Evolutionary conservation across 345 rosid genomes (phyloP), one percentile per base, ranked within the genome.

Genomic region (Raphanus raphanistrum): DNA sequence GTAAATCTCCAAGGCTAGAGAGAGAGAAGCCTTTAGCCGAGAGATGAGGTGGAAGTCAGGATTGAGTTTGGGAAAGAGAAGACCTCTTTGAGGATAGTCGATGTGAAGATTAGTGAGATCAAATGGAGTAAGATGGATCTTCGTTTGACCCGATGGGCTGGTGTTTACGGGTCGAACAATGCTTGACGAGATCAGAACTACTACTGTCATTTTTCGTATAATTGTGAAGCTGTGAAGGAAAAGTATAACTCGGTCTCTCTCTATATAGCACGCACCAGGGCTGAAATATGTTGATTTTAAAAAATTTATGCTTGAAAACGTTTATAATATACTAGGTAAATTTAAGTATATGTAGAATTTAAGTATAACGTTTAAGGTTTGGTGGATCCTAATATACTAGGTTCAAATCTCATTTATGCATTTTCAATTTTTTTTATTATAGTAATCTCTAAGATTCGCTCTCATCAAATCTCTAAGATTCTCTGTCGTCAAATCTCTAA

Each of bases 31-130:
- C 12, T 72, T 72, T 21, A 78, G 8, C 0, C 59, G 67, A 43
- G 60, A 54, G 28, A 77, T 70, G 38, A 72, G 4, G 5, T 25
- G 61, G 27, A 28, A 5, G 4, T 61, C 16, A 0, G 12, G 41
- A 3, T 72, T 17, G 7, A 79, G 79, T 69, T 64, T 70, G 26
- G 68, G 55, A 3, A 63, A 79, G 48, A 79, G 38, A 43, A 52
- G 59, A 52, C 59, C 25, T 52, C 59, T 52, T 52, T 16, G 59
- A 6, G 59, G 59, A 52, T 16, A 52, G 26, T 52, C 59, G 10
- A 15, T 7, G 1, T 52, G 26, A 52, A 52, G 59, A 52, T 6
- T 3, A 16, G 10, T 52, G 9, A 52, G 59, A 52, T 52, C 59
- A 52, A 15, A 52, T 7, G 59, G 59, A 52, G 59, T 52, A 15